Evolutionary conservation across 129 eudicot genomes (phyloP), one percentile per base, ranked within the genome.

Genomic region (Flaveria bidentis): DNA sequence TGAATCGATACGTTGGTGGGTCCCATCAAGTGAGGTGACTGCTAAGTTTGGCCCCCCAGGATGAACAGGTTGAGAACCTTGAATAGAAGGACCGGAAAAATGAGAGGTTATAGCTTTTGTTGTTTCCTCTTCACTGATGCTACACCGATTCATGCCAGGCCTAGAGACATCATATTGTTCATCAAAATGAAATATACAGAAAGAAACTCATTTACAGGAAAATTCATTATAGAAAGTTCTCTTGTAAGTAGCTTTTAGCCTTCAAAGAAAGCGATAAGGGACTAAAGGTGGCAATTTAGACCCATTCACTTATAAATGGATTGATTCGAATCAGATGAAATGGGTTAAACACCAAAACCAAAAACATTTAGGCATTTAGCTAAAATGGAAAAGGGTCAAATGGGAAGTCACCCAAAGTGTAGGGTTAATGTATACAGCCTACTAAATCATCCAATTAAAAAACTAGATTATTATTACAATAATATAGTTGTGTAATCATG

Each of bases 71-170:
- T 42, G 89, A 72, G 55, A 64, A 58, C 71, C 68, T 69, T 82
- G 87, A 44, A 68, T 73, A 69, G 79, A 82, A 61, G 85, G 80
- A 78, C 85, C 82, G 13, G 83, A 81, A 70, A 75, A 72, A 51
- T 25, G 74, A 10, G 74, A 41, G 16, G 39, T 74, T 57, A 56
- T 58, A 57, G 80, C 84, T 63, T 83, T 86, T 41, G 85, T 86
- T 11, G 97, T 87, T 84, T 86, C 90, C 51, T 95, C 97, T 80
- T 95, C 88, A 39, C 95, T 85, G 44, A 91, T 18, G 75, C 86
- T 77, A 80, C 99, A 95, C 44, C 85, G 83, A 80, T 95, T 95
- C 99, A 87, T 86, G 81, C 92, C 95, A 58, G 96, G 97, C 88
- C 99, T 95, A 73, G 16, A 67, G 50, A 78, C 42, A 82, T 58